phyloP scores from a whole-genome alignment of 2,329 filamentous ascomycete genomes.

The Colletotrichum nymphaeae region DNA sequence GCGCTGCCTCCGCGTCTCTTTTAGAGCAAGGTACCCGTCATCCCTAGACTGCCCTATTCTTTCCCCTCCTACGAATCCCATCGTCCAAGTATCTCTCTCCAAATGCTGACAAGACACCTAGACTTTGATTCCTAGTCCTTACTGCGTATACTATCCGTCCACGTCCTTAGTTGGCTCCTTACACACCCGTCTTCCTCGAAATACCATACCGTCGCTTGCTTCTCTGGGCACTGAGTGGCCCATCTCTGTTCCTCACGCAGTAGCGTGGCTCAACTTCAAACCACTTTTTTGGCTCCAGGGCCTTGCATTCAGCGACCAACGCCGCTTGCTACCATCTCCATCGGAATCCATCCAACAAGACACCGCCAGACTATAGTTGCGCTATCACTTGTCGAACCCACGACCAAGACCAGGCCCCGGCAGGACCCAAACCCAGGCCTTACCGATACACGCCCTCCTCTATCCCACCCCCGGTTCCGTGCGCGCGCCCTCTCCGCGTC shows the following conservation, averaged over 20 bases:
- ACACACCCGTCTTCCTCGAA: slow-evolving; percentile 4
- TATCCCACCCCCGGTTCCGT: slow-evolving; percentile 9
- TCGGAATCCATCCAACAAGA: slow-evolving; percentile 8
- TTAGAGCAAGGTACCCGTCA: slow-evolving; percentile 24
- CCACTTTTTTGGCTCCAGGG: not conserved
- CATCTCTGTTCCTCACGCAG: not conserved
- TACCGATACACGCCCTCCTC: slow-evolving; percentile 5
- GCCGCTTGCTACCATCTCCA: slow-evolving; percentile 13
- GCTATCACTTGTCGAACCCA: not conserved
- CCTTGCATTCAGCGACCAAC: slow-evolving; percentile 20
- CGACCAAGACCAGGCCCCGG: too few species aligned
- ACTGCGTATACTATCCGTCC: too few species aligned
- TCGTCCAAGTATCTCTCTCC: slow-evolving; percentile 21
- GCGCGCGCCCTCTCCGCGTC: slow-evolving; percentile 18
- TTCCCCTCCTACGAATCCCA: not conserved
- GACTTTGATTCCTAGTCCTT: too few species aligned
- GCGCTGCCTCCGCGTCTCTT: slow-evolving; percentile 4
- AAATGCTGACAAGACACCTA: slow-evolving; percentile 16
- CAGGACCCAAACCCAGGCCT: slow-evolving; percentile 4
- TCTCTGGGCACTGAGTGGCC: not conserved
- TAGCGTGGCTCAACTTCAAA: not conserved
- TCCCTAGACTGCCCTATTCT: slow-evolving; percentile 6
- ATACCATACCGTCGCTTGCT: not conserved
- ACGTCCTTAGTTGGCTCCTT: not conserved
- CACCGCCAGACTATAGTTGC: not conserved